Percentiles rank a stretch among this genome's conserved stretches.
These are phyloP conservation scores for Mycena galopus DNA, from an alignment of 768 basidiomycete species.

Conservation along the genomic window DNA sequence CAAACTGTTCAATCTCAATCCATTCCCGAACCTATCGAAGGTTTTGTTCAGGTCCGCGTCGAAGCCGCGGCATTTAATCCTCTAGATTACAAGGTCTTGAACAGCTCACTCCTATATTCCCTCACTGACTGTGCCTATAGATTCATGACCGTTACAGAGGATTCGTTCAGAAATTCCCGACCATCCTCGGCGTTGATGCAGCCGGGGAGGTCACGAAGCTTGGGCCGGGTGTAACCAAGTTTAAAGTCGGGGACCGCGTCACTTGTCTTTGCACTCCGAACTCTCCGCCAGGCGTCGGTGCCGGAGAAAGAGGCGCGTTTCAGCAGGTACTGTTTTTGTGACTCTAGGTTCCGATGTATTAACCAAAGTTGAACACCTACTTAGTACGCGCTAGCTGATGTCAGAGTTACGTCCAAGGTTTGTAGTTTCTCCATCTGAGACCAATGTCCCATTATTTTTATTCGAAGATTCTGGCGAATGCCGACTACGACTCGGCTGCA, in stretches of 20 bases:
- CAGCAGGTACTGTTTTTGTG: too few relatives aligned
- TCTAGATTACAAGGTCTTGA: conserved; percentile 15
- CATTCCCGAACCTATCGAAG: conserved; percentile 15
- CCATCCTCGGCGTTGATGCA: conserved; percentile 50
- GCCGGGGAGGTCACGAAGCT: conserved; percentile 55
- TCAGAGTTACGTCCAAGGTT: conserved; percentile 4
- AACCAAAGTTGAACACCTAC: too few relatives aligned
- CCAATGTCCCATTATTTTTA: background rate
- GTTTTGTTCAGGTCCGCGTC: conserved; percentile 18
- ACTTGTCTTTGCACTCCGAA: conserved; percentile 2
- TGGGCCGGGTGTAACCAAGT: conserved; percentile 51
- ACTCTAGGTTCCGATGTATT: too few relatives aligned
- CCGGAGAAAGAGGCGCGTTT: conserved; percentile 20
- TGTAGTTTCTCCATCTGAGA: background rate
- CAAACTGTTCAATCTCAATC: background rate
- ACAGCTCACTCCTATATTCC: background rate
- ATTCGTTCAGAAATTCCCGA: conserved; percentile 51
- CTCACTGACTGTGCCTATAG: background rate
- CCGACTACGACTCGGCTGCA: conserved; percentile 15
- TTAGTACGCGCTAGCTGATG: conserved; percentile 15
- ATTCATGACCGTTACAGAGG: background rate
- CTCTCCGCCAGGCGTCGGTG: background rate
- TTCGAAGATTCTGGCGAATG: background rate
- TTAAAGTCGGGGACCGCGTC: conserved; percentile 56
- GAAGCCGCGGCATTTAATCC: conserved; percentile 28